Conservation (phyloP, 2,329 filamentous ascomycete species). For the Trichoderma koningiopsis region DNA sequence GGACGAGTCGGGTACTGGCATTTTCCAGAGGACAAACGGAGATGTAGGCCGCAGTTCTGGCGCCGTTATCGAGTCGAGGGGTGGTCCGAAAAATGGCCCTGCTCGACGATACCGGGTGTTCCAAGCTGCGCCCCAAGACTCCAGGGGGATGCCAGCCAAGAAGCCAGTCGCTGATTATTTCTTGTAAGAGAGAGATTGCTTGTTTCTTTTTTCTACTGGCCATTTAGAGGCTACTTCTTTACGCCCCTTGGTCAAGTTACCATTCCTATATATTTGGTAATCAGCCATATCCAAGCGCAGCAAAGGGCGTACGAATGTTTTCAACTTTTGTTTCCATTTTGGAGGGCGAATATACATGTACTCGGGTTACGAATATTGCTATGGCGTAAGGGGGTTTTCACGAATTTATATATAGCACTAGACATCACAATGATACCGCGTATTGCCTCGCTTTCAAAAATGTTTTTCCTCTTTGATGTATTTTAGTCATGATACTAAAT, state of each 20-base stretch:
- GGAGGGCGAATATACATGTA: neutral
- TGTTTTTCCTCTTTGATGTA: neutral
- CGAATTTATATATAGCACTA: neutral
- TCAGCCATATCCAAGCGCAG: neutral
- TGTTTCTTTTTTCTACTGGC: neutral
- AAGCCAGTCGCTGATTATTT: slow-evolving; percentile 98
- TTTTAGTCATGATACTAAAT: neutral
- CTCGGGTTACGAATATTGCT: neutral
- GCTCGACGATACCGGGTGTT: slow-evolving; percentile 93
- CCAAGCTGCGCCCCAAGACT: slow-evolving; percentile 94
- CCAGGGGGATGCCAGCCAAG: slow-evolving; percentile 96
- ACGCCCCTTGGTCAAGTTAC: neutral
- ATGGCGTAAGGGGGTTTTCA: neutral
- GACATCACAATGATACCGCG: neutral
- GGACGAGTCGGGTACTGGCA: slow-evolving; percentile 73
- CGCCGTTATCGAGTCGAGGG: slow-evolving; percentile 51
- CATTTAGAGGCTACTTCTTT: neutral
- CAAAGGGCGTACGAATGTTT: neutral
- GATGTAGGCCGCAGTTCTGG: slow-evolving; percentile 63
- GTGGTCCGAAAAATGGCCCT: slow-evolving; percentile 62
- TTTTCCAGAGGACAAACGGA: slow-evolving; percentile 71
- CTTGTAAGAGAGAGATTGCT: slow-evolving; percentile 49
- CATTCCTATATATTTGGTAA: neutral
- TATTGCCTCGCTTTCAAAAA: neutral
- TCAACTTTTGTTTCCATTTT: neutral